Base-by-base conservation (phyloP, 306 rosid genomes). In the Cajanus cajan region DNA sequence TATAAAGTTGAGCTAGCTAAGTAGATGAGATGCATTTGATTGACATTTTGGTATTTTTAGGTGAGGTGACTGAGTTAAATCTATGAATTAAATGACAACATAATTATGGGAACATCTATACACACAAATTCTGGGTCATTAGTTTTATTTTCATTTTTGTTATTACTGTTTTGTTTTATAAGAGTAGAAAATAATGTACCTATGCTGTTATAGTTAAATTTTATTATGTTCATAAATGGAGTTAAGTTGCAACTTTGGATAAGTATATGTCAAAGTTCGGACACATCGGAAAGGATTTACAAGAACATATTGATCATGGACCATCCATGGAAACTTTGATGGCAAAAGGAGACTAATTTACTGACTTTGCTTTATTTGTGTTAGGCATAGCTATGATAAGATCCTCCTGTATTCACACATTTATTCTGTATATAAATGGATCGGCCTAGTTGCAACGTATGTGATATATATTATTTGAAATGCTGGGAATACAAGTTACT, bases 201-300 rank as follows among this genome's bases (percentile, higher is more conserved):
- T 54, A 25, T 4, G 21, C 58, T 33, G 12, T 47, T 25, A 31
- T 57, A 18, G 69, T 31, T 58, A 65, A 47, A 59, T 5, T 59
- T 9, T 59, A 13, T 59, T 59, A 6, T 59, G 40, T 14, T 31
- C 18, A 58, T 58, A 59, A 59, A 59, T 59, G 66, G 67, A 59
- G 41, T 59, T 31, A 28, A 28, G 61, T 41, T 82, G 50, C 73
- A 48, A 59, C 57, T 63, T 50, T n/a, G 58, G 67, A 82, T 21
- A 70, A n/a, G 31, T 47, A 22, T 31, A 43, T 43, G 8, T 57
- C 18, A 44, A 15, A 25, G 31, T 68, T 47, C 67, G 66, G 64
- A 21, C 15, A 61, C 75, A 54, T 40, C 16, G 44, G 33, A 52
- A 63, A 71, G 37, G 39, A 51, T 77, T 31, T 76, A 28, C 41